phyloP scores from a whole-genome alignment of 805 yeast genomes.

The Yarrowia divulgata region DNA sequence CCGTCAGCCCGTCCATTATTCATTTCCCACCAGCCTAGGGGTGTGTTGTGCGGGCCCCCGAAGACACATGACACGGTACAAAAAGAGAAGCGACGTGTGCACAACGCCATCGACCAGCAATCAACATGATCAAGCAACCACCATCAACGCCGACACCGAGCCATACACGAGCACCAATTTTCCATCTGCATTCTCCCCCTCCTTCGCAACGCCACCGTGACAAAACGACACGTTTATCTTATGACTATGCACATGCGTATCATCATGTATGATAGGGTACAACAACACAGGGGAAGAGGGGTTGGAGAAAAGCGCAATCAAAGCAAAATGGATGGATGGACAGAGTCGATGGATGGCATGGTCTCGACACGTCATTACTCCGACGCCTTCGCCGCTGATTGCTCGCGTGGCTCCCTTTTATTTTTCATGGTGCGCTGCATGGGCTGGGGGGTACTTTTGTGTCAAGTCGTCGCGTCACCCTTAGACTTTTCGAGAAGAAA shows the following conservation, averaged over 20 bases:
- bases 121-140: not conserved
- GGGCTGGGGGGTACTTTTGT: not conserved
- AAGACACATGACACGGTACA: conserved; percentile 27
- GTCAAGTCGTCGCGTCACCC: conserved; percentile 36
- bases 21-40: conserved; percentile 9
- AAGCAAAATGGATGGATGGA: not conserved
- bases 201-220: conserved; percentile 28
- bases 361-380: not conserved
- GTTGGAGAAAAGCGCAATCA: not conserved
- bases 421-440: conserved; percentile 10
- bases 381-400: not conserved
- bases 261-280: conserved; percentile 36
- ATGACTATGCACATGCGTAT: conserved; percentile 31
- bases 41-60: not conserved
- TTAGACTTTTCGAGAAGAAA: conserved; percentile 35
- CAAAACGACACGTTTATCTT: conserved; percentile 39
- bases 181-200: not conserved
- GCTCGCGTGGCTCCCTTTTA: conserved; percentile 29
- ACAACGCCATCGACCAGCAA: conserved; percentile 20
- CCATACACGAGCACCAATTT: conserved; percentile 1
- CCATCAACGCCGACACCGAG: not conserved
- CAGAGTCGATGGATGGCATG: not conserved
- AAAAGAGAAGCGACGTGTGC: not conserved
- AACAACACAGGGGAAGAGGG: conserved; percentile 13
- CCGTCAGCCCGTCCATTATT: not conserved